Base-by-base conservation (phyloP, 163 green algal species). In the Scenedesmus sp. region DNA sequence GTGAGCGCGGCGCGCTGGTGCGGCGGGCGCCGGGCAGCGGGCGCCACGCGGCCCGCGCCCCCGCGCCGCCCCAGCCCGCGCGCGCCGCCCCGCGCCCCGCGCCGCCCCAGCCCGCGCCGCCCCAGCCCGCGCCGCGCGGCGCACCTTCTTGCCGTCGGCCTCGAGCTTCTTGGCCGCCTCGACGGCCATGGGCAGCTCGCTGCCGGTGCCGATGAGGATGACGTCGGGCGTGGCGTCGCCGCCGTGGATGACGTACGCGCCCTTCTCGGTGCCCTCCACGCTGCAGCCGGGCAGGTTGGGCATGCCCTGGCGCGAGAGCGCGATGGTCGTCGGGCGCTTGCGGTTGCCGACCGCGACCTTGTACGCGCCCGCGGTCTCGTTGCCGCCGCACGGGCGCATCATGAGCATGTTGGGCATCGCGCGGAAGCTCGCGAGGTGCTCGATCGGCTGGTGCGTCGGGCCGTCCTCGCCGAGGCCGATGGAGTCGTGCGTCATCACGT, bases 401-500 rank as follows among this genome's bases (percentile, higher is more conserved):
- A 96, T 97, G 44, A 97, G 84, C 81, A 99, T 98, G 93, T 98
- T 97, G 87, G 96, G 96, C 96, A 99, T 99, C 78, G 93, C 94
- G 79, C 96, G 94, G 94, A 98, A 99, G 60, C 89, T 96, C n/a
- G 94, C 91, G 83, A 99, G 88, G 87, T 99, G 96, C 94, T 99
- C 96, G 50, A 99, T 88, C 18, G 96, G 94, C 94, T 97, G 93
- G 81, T 99, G 97, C 65, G 97, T 99, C 82, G 97, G 97, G 85
- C 97, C 97, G 81, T 99, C 97, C 94, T 99, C 97, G 64, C 97
- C 97, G 75, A 99, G 91, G 81, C 97, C 96, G 82, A 99, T 98
- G 67, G 94, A 98, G 90, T 99, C 97, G 90, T 99, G 97, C 36
- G 97, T 99, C 91, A 98, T 98, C 33, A 99, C 94, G 70, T 88